Conservation (phyloP, 2,329 filamentous ascomycete genomes). For the Xylariaceae sp. region DNA sequence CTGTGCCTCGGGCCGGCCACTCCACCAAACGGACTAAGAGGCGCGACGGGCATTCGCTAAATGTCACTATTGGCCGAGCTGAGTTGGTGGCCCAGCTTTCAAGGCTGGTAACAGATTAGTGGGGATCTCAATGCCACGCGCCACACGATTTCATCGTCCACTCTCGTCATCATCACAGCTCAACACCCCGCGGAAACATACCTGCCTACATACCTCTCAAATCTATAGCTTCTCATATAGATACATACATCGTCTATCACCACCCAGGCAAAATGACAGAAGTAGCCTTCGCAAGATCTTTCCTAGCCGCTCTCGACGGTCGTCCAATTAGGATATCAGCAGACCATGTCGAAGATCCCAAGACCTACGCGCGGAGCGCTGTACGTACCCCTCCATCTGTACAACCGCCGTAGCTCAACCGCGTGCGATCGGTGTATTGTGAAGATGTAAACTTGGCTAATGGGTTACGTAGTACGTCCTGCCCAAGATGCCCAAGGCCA, state of each 20-base stretch:
- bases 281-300: conserved; percentile 76
- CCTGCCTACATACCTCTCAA: no score
- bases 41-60: no score
- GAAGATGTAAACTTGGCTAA: conserved; percentile 9
- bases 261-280: conserved; percentile 62
- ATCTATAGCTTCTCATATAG: background rate
- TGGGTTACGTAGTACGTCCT: conserved; percentile 60
- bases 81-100: background rate
- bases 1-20: no score
- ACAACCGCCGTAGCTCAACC: background rate
- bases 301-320: conserved; percentile 74
- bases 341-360: conserved; percentile 85
- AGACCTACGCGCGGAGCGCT: conserved; percentile 68
- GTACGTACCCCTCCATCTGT: conserved; percentile 48
- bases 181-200: background rate
- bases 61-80: no score
- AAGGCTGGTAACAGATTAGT: conserved; percentile 22
- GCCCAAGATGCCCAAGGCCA: conserved; percentile 59
- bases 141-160: conserved; percentile 4
- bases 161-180: conserved; percentile 10
- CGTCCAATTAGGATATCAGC: conserved; percentile 76
- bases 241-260: background rate
- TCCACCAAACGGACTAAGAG: no score
- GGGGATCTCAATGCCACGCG: conserved; percentile 14
- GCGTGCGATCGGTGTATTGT: background rate